Evolutionary conservation across 306 rosid genomes (phyloP).

Genomic region (Vigna hirtella): DNA sequence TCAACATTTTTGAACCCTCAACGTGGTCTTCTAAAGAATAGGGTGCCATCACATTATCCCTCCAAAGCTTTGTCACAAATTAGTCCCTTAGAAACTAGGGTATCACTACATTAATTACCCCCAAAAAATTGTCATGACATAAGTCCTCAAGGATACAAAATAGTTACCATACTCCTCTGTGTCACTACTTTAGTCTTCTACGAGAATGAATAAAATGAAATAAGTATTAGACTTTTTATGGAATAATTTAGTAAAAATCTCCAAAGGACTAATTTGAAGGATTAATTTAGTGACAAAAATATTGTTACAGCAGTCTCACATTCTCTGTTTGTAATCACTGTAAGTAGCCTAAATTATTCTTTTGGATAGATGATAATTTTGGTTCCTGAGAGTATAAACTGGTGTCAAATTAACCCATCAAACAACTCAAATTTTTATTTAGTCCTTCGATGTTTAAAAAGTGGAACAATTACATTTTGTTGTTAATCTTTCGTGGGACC

Average conservation of each 20-base stretch:
- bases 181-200: neutral
- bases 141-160: constrained; percentile 3
- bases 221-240: neutral
- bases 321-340: too few relatives aligned
- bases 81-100: neutral
- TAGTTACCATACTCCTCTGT: neutral
- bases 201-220: neutral
- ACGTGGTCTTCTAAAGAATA: neutral
- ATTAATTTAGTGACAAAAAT: neutral
- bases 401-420: too few relatives aligned
- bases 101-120: neutral
- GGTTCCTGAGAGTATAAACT: too few relatives aligned
- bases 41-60: neutral
- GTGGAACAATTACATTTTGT: too few relatives aligned
- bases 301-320: too few relatives aligned
- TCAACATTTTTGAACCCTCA: constrained; percentile 31
- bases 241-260: neutral
- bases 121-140: neutral
- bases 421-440: too few relatives aligned
- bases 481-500: too few relatives aligned
- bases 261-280: neutral
- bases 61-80: neutral
- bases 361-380: too few relatives aligned
- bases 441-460: too few relatives aligned
- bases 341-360: too few relatives aligned